Base-by-base conservation (phyloP, 495 filamentous ascomycete genomes). In the Lepraria neglecta region DNA sequence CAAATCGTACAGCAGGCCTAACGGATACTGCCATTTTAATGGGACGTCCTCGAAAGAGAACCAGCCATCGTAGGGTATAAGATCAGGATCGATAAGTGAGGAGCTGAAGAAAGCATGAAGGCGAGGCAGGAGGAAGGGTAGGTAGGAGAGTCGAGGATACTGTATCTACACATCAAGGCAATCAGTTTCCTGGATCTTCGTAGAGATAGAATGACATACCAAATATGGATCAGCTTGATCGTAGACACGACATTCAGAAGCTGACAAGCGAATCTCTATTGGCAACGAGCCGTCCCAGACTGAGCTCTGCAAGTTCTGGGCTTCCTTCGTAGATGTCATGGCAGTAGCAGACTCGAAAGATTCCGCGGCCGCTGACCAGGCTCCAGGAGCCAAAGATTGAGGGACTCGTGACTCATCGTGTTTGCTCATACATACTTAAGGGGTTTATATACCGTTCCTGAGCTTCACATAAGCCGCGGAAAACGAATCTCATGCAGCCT, bases 1-100 rank as follows among this genome's bases (percentile, higher is more conserved):
- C 14, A 97, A 82, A 72, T 99, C 94, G 69, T 88, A 90, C 31
- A 97, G 81, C 24, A 99, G 78, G 10, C 95, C 94, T 35, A 92
- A 74, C 3, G 92, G 88, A 60, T 95, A 87, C 72, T 96, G 76
- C 87, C 91, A 87, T 84, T 95, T 87, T 76, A 92, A 71, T 67
- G 91, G 85, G 71, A 98, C 84, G 38, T 78, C 78, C 65, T 90
- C 84, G 67, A 86, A 88, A 7, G 82, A 82, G 56, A 90, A 80
- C 87, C 87, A 90, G 30, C 84, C 86, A 44, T 84, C 80, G 44
- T 83, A 76, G 27, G 82, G 72, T n/a, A 75, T 66, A 35, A 77
- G 76, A 27, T 76, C 73, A 0, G 84, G 77, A 57, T 87, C 72
- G 68, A 92, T 95, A 24, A 95, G 80, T 62, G 78, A 88, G 2